These are phyloP conservation scores for Lipomyces yamanashiensis DNA, from an alignment of 805 yeast species.

Conservation along the genomic window DNA sequence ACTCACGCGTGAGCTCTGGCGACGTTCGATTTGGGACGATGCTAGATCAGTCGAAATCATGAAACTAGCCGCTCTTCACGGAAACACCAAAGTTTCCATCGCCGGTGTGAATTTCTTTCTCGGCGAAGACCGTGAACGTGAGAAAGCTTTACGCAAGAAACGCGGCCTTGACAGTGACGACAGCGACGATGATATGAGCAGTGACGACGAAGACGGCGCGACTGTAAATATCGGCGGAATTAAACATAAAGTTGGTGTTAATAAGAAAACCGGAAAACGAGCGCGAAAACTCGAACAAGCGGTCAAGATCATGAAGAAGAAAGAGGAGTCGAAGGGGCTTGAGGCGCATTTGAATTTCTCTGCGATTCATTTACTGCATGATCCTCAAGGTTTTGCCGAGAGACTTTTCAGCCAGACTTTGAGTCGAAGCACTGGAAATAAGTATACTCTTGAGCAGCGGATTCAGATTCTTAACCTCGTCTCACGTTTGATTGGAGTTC, in stretches of 20 bases:
- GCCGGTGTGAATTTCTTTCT: constrained; percentile 91
- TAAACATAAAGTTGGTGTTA: constrained; percentile 79
- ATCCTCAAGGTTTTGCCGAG: constrained; percentile 98
- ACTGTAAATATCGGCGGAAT: constrained; percentile 44
- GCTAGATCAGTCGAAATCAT: constrained; percentile 94
- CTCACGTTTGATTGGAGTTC: constrained; percentile 90
- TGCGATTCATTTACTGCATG: constrained; percentile 91
- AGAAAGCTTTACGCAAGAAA: constrained; percentile 76
- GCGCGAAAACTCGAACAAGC: constrained; percentile 81
- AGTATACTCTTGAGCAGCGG: constrained; percentile 83
- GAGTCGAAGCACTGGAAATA: constrained; percentile 62
- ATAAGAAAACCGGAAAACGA: constrained; percentile 80
- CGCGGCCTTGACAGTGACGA: constrained; percentile 58
- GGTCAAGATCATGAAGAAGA: constrained; percentile 65
- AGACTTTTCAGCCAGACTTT: constrained; percentile 73
- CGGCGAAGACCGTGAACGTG: constrained; percentile 94
- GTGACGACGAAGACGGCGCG: constrained; percentile 41
- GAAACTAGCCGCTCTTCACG: constrained; percentile 93
- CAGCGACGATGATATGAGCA: constrained; percentile 47
- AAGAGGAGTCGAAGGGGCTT: constrained; percentile 49
- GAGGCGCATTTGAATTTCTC: constrained; percentile 82
- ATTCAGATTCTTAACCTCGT: constrained; percentile 84
- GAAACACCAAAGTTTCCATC: constrained; percentile 81
- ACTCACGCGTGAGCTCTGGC: constrained; percentile 93
- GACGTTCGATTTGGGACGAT: constrained; percentile 98